Conservation (phyloP, 176 grass and related monocot genomes). For the Juncus effusus region DNA sequence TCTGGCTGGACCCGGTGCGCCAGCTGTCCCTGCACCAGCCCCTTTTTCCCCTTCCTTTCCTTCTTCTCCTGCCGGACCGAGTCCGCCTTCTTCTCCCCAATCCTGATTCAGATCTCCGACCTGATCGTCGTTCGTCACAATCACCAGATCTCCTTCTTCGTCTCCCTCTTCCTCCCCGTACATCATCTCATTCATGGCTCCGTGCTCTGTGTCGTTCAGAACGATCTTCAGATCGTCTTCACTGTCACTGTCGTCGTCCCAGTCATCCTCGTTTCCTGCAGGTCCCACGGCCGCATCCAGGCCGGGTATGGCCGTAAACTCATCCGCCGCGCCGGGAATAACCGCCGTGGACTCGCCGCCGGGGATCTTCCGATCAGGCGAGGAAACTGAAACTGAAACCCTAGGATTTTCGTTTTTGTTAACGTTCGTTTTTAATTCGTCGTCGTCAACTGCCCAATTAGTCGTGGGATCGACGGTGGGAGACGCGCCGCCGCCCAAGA, state of each 20-base stretch:
- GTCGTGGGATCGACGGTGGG: conserved; percentile 48
- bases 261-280: conserved; percentile 54
- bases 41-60: conserved; percentile 63
- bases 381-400: conserved; percentile 27
- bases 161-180: conserved; percentile 81
- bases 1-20: conserved; percentile 31
- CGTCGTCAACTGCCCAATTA: conserved; percentile 65
- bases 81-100: conserved; percentile 63
- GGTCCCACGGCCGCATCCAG: conserved; percentile 33
- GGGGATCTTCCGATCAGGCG: conserved; percentile 27
- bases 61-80: conserved; percentile 45
- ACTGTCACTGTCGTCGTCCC: conserved; percentile 71
- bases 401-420: conserved; percentile 22
- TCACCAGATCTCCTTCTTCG: conserved; percentile 62
- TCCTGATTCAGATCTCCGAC: conserved; percentile 70
- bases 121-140: conserved; percentile 69
- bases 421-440: conserved; percentile 2
- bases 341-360: conserved; percentile 38
- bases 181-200: conserved; percentile 33
- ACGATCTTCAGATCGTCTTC: conserved; percentile 97
- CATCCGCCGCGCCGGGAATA: conserved; percentile 31
- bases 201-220: conserved; percentile 74
- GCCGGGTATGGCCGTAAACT: conserved; percentile 57
- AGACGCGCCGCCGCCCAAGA: conserved; percentile 47
- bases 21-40: conserved; percentile 33